Base-by-base conservation (phyloP, 371 early-diverging fungal genomes). In the Mucor ambiguus region DNA sequence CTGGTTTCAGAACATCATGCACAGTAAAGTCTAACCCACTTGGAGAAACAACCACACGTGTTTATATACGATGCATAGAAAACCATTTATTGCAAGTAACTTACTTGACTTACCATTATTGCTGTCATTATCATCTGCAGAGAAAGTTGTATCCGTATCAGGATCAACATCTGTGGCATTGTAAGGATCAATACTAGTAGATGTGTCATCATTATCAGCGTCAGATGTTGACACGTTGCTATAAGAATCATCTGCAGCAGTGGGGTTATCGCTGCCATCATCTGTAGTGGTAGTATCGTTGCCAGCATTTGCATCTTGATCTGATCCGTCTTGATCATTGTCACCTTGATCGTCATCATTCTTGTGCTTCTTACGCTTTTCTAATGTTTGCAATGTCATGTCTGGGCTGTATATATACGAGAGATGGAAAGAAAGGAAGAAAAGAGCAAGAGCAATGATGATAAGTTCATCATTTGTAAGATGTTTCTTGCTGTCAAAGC, bases 401-500 rank as follows among this genome's bases (percentile, higher is more conserved):
- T 5, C 22, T 35, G 14, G 11, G 32, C 12, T 33, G 20, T 33
- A 8, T 35, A 35, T 35, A 12, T 35, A 46, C 12, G 7, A 35
- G 37, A 35, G 44, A 46, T 46, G 20, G 10, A 33, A 43, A 22
- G 28, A 46, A 18, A 46, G 46, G 44, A 32, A 32, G 30, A 29
- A 12, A 35, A 35, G 28, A 18, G 41, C 41, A 41, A 18, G 16
- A 12, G 1, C 4, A 5, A 41, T 16, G 4, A 5, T 12, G 12
- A 12, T 12, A 3, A 12, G 37, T 16, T 20, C 44, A 46, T 10
- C 46, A 46, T 46, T 46, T 22, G 46, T 33, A 57, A 57, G 10
- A 10, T 57, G 11, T 57, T 57, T 57, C 18, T 54, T 29, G 41
- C 54, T 54, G 54, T 54, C 54, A 54, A 54, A 28, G 54, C 54